phyloP scores from a whole-genome alignment of 371 early-diverging fungal genomes.

The Rhizopus delemar region DNA sequence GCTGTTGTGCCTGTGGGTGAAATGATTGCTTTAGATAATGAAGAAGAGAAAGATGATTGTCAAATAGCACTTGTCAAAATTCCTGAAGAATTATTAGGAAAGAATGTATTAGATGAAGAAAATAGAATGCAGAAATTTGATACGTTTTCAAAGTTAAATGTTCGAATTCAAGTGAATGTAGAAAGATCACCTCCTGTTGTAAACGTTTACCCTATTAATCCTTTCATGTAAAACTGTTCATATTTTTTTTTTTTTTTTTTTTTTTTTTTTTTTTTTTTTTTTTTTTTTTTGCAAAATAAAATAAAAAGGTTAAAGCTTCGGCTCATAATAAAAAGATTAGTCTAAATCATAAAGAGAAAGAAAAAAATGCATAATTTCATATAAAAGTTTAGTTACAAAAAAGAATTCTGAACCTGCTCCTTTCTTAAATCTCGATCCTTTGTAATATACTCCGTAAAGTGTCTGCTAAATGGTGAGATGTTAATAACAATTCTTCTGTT shows the following conservation, averaged over 20 bases:
- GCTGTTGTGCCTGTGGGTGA: slow-evolving; percentile 9
- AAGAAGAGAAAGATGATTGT: slow-evolving; percentile 22
- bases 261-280: background rate
- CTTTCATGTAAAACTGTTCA: slow-evolving; percentile 22
- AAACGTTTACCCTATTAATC: slow-evolving; percentile 43
- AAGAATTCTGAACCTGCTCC: too few species aligned
- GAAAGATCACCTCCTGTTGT: slow-evolving; percentile 42
- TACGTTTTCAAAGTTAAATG: slow-evolving; percentile 31
- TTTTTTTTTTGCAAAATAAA: too few species aligned
- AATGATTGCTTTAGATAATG: slow-evolving; percentile 25
- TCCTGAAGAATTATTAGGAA: slow-evolving; percentile 13
- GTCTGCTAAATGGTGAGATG: background rate
- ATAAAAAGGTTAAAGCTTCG: too few species aligned
- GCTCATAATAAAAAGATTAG: too few species aligned
- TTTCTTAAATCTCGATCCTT: too few species aligned
- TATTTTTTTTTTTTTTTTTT: background rate
- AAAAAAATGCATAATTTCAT: background rate
- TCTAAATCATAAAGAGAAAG: too few species aligned
- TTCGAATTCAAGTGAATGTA: slow-evolving; percentile 37
- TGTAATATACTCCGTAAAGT: background rate
- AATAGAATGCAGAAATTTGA: slow-evolving; percentile 34
- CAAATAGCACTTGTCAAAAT: slow-evolving; percentile 13
- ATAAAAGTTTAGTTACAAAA: too few species aligned
- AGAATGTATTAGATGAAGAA: slow-evolving; percentile 20
- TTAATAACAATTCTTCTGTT: background rate